Evolutionary conservation across 176 grass and related monocot genomes (phyloP), one percentile per base, ranked within the genome.

Genomic region (Oryza brachyantha): DNA sequence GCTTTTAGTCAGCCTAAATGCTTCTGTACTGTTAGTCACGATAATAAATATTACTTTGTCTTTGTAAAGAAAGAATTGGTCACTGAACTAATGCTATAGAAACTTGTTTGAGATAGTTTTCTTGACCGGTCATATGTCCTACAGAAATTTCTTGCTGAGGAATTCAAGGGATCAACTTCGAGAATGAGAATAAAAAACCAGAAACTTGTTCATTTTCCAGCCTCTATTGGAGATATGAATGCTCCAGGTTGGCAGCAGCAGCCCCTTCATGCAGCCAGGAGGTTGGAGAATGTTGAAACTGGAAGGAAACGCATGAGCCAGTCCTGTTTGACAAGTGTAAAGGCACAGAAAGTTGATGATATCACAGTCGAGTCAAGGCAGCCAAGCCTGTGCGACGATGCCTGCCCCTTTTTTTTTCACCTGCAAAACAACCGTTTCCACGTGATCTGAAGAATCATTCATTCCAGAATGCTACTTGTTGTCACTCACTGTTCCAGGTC

Each of bases 391-490:
- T 66, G 17, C 41, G 45, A 67, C 35, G 84, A 43, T 80, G 68
- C 68, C 68, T 77, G 12, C 29, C 31, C 4, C 31, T 36, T 17
- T 74, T 66, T 74, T 64, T 69, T 48, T 35, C 81, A 75, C 50
- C 86, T 84, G 75, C 75, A 74, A 62, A 61, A 67, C 86, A 74
- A 19, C 39, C 75, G 62, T 61, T 88, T 84, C 40, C 81, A 79
- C 62, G 86, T 88, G 86, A 88, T 40, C 13, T 54, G 69, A 66
- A 57, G 64, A 40, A 61, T 79, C 79, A 66, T 68, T 79, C 79
- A 66, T 68, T 80, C 70, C 60, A 66, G 83, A 58, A 66, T 72
- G 83, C 58, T 32, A 57, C 52, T 57, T 57, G 10, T 13, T 57
- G n/a, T 24, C n/a, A 61, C 37, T 61, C 36, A 22, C 61, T 29